Evolutionary conservation across 164 flowering plant species (phyloP).

Genomic region (Litsea cubeba): DNA sequence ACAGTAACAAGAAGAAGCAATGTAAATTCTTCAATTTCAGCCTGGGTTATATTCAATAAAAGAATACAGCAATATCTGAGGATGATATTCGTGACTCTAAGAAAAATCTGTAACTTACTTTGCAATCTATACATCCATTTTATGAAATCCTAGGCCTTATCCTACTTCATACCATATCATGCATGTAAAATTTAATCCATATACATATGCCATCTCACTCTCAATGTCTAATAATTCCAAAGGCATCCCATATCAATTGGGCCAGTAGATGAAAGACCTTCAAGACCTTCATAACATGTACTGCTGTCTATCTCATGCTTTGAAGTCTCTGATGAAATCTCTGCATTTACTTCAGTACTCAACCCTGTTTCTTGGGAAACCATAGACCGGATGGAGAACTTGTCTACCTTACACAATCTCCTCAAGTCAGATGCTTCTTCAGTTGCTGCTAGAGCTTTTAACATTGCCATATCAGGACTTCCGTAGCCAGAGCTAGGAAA

Average conservation of each 20-base stretch:
- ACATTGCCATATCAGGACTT: constrained; percentile 15
- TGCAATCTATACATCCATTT: no score
- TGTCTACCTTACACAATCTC: constrained; percentile 27
- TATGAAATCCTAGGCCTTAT: no score
- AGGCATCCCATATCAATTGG: constrained; percentile 13
- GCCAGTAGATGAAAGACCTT: constrained; percentile 22
- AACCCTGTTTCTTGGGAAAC: constrained; percentile 46
- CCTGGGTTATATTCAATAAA: no score
- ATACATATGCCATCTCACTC: not conserved
- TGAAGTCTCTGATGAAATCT: constrained; percentile 41
- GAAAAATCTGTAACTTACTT: no score
- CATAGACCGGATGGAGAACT: constrained; percentile 35
- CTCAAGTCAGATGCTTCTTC: constrained; percentile 25
- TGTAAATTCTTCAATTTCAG: no score
- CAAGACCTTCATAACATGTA: constrained; percentile 25
- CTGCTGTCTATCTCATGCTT: constrained; percentile 38
- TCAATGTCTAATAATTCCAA: constrained; percentile 6
- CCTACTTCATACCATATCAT: no score
- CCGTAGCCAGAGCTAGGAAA: constrained; percentile 10
- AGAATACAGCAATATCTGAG: no score
- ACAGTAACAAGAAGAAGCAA: no score
- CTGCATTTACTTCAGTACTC: constrained; percentile 37
- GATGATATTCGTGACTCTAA: no score
- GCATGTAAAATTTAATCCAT: no score
- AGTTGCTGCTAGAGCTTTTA: constrained; percentile 18